phyloP scores from a whole-genome alignment of 257 asterid species.

The Primulina tabacum region DNA sequence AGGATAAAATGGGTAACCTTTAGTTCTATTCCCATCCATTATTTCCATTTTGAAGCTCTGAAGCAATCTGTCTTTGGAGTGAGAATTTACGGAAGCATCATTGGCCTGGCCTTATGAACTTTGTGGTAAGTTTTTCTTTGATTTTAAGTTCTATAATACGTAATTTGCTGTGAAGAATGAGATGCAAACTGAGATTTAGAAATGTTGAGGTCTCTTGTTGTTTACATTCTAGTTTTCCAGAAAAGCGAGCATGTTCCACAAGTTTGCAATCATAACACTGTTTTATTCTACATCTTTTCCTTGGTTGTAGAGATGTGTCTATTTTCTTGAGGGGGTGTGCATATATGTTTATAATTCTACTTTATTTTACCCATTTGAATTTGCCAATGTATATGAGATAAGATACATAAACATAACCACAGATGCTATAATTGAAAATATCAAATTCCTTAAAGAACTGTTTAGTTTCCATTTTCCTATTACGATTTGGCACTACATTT shows the following conservation, averaged over 20 bases:
- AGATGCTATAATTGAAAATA: background rate
- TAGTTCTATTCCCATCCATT: too few relatives aligned
- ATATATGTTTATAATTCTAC: background rate
- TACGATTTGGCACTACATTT: background rate
- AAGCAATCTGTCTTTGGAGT: too few relatives aligned
- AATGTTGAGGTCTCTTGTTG: background rate
- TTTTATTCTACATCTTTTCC: background rate
- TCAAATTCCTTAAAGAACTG: constrained; percentile 4
- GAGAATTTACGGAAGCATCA: too few relatives aligned
- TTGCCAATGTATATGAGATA: background rate
- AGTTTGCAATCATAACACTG: background rate
- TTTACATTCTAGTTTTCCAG: background rate
- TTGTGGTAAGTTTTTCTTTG: too few relatives aligned
- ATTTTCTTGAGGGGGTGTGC: background rate
- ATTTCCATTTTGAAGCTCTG: too few relatives aligned
- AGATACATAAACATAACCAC: background rate
- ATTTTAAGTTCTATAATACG: too few relatives aligned
- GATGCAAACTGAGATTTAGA: too few relatives aligned
- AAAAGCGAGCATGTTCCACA: background rate
- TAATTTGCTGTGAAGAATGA: too few relatives aligned
- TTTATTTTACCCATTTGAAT: background rate
- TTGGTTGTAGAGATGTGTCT: background rate
- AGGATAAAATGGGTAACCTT: too few relatives aligned
- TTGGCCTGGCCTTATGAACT: too few relatives aligned
- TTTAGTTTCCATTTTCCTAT: background rate